Evolutionary conservation across 345 rosid genomes (phyloP).

Genomic region (Cochlearia excelsa): DNA sequence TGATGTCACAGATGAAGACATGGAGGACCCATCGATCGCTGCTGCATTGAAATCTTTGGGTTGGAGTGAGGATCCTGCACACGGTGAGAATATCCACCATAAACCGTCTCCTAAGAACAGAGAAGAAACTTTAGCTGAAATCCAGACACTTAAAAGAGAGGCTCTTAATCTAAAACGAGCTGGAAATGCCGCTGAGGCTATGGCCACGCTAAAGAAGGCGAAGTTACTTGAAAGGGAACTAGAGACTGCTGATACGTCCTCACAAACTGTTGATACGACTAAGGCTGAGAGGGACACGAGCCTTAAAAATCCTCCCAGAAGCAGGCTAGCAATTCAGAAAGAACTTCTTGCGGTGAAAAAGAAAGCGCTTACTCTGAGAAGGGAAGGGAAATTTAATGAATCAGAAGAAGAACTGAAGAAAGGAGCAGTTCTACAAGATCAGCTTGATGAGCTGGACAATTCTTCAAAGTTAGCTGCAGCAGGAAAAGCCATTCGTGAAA

Average conservation of each 20-base stretch:
- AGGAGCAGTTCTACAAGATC: slow-evolving; percentile 60
- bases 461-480: slow-evolving; percentile 38
- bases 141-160: slow-evolving; percentile 57
- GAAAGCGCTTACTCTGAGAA: slow-evolving; percentile 71
- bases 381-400: slow-evolving; percentile 68
- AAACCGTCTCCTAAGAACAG: slow-evolving; percentile 35
- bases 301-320: slow-evolving; percentile 41
- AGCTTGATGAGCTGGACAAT: slow-evolving; percentile 65
- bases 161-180: slow-evolving; percentile 61
- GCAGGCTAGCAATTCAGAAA: slow-evolving; percentile 57
- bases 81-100: slow-evolving; percentile 27
- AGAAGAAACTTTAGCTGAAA: slow-evolving; percentile 47
- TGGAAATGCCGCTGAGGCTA: slow-evolving; percentile 60
- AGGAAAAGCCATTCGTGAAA: slow-evolving; percentile 19
- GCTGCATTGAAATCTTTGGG: slow-evolving; percentile 71
- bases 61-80: slow-evolving; percentile 64
- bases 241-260: slow-evolving; percentile 39
- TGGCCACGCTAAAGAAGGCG: slow-evolving; percentile 71
- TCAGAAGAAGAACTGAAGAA: slow-evolving; percentile 69
- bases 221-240: slow-evolving; percentile 63
- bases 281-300: slow-evolving; percentile 31
- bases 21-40: slow-evolving; percentile 78
- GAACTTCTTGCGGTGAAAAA: slow-evolving; percentile 70
- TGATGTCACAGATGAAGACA: slow-evolving; percentile 83
- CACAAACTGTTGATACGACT: slow-evolving; percentile 23